Evolutionary conservation across 352 stramenopile species (phyloP).

Genomic region (Phytopythium oedochilum): DNA sequence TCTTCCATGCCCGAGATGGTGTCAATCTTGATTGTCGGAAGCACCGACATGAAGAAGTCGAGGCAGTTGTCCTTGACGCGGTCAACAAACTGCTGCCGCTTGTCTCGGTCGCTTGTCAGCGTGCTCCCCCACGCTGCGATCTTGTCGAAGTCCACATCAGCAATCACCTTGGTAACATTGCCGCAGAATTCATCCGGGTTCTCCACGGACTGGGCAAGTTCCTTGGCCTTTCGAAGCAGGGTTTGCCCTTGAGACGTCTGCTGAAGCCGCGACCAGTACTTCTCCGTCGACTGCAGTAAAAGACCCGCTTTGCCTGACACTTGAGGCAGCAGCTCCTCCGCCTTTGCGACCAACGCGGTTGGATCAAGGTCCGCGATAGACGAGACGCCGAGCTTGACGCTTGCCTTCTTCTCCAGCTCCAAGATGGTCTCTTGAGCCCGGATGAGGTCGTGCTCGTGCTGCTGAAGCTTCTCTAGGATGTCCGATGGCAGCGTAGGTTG

Average conservation of each 20-base stretch:
- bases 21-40: constrained; percentile 80
- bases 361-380: constrained; percentile 57
- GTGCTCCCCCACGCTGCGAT: constrained; percentile 60
- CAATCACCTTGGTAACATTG: constrained; percentile 67
- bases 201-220: constrained; percentile 67
- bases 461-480: constrained; percentile 45
- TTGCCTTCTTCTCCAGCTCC: constrained; percentile 55
- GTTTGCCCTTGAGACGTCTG: constrained; percentile 60
- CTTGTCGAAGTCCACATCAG: constrained; percentile 65
- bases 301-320: constrained; percentile 44
- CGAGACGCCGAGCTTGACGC: constrained; percentile 48
- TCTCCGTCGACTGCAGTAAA: constrained; percentile 60
- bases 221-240: constrained; percentile 63
- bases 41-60: constrained; percentile 83
- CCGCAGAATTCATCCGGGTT: constrained; percentile 68
- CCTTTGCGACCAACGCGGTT: constrained; percentile 46
- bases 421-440: constrained; percentile 52
- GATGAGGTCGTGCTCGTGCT: constrained; percentile 51
- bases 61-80: constrained; percentile 80
- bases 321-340: constrained; percentile 59
- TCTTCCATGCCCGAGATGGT: constrained; percentile 78
- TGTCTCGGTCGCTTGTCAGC: constrained; percentile 53
- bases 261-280: constrained; percentile 68
- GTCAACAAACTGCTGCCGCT: constrained; percentile 75
- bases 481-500: constrained; percentile 35